These are phyloP conservation scores for Ambrosia hybrid DNA, from an alignment of 140 eudicot species.

Conservation along the genomic window DNA sequence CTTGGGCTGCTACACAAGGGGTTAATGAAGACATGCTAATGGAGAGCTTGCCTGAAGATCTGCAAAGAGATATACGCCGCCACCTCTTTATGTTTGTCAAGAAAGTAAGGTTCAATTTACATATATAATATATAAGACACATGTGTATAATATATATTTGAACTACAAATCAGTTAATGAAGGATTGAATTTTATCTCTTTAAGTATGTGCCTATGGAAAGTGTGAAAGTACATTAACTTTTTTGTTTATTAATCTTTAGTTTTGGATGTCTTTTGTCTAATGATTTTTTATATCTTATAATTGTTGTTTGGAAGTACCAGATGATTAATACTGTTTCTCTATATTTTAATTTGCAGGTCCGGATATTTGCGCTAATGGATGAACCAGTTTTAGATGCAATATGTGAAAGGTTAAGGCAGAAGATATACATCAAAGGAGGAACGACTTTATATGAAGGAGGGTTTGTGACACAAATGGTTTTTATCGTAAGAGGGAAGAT, in stretches of 20 bases:
- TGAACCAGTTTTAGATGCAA: conserved; percentile 42
- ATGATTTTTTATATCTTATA: too few species aligned
- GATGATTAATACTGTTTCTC: not conserved
- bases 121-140: too few species aligned
- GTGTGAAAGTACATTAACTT: too few species aligned
- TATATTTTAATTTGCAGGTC: conserved; percentile 45
- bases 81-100: conserved; percentile 71
- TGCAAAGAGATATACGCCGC: conserved; percentile 78
- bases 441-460: conserved; percentile 42
- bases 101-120: conserved; percentile 44
- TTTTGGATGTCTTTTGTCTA: too few species aligned
- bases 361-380: conserved; percentile 68
- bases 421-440: conserved; percentile 74
- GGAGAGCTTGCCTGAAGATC: conserved; percentile 83
- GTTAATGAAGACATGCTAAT: conserved; percentile 69
- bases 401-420: conserved; percentile 46
- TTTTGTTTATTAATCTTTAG: too few species aligned
- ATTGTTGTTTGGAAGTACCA: not conserved
- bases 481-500: conserved; percentile 79
- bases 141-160: too few species aligned
- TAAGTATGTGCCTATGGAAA: too few species aligned
- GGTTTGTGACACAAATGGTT: conserved; percentile 75
- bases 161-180: too few species aligned
- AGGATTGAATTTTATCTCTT: too few species aligned
- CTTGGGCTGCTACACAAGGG: conserved; percentile 93